Evolutionary conservation across 2,329 filamentous ascomycete species (phyloP), one percentile per base, ranked within the genome.

Genomic region (Botrytis fabae): DNA sequence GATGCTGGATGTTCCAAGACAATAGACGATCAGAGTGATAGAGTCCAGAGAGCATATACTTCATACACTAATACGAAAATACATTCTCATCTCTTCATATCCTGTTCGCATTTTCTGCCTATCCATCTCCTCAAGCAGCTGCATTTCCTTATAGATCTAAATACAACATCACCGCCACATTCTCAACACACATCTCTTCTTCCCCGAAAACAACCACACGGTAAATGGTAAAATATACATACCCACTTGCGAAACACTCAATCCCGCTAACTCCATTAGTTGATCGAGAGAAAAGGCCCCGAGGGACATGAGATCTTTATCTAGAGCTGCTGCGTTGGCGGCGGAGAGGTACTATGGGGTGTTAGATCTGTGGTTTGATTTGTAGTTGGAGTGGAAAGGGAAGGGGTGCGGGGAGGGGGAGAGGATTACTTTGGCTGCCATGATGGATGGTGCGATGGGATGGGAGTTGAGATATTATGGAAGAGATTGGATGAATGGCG

Each of bases 271-370:
- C 81, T 98, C 96, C 96, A 99, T 98, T 66, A 99, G 86, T 83
- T 99, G 96, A 81, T 98, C 96, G 72, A 99, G 88, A 18, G 94
- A 97, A 83, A 97, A 99, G 14, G 93, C 94, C 0, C 91, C 89
- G 18, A 89, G 88, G 80, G 90, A 93, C 95, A 99, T 98, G 75
- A 99, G 90, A 81, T 99, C 95, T 82, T 93, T 91, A 81, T 99
- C 96, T 28, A 99, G 88, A 65, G 93, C 92, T 0, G 93, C 92
- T 0, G 96, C 96, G 76, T 94, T 93, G 83, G 96, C 94, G 60
- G 95, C 91, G 16, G 91, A 92, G 40, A 99, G 88, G 40, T 94
- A 97, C 94, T 97, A 71, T 16, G 60, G 44, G 42, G 12, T 28
- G 22, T 54, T 14, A 28, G 51, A 46, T 69, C 62, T 35, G 16